phyloP scores from a whole-genome alignment of 73 alveolate species.

The Durusdinium trenchii region DNA sequence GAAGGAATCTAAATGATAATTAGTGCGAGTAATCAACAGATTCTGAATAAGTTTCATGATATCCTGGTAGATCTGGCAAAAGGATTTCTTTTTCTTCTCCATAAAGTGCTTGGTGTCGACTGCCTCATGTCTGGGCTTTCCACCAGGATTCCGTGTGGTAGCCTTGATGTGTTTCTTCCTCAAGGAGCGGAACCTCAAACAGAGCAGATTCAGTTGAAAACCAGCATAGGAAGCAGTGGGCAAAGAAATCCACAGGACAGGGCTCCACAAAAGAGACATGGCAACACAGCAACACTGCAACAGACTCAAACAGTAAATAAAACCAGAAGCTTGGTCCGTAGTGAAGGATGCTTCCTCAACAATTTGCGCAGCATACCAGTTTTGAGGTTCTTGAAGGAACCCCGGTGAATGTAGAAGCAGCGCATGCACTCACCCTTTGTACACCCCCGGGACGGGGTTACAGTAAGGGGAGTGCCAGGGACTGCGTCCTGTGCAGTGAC shows the following conservation, averaged over 20 bases:
- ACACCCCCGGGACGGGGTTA: background rate
- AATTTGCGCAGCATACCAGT: background rate
- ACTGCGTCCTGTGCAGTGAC: constrained; percentile 29
- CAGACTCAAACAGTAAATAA: no score
- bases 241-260: no score
- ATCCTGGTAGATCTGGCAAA: background rate
- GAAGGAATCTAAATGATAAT: no score
- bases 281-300: no score
- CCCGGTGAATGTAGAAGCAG: constrained; percentile 3
- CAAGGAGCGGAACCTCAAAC: background rate
- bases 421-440: background rate
- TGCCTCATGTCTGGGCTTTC: background rate
- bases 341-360: background rate
- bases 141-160: background rate
- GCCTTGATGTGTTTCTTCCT: background rate
- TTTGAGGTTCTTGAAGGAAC: background rate
- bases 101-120: background rate
- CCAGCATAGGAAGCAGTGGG: no score
- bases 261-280: no score
- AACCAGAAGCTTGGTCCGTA: background rate
- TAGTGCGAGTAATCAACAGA: background rate
- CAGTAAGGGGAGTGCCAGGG: background rate
- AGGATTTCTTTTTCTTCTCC: background rate
- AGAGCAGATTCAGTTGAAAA: no score
- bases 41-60: no score